Evolutionary conservation across 495 filamentous ascomycete genomes (phyloP), one percentile per base, ranked within the genome.

Genomic region (Aspergillus biplanus): DNA sequence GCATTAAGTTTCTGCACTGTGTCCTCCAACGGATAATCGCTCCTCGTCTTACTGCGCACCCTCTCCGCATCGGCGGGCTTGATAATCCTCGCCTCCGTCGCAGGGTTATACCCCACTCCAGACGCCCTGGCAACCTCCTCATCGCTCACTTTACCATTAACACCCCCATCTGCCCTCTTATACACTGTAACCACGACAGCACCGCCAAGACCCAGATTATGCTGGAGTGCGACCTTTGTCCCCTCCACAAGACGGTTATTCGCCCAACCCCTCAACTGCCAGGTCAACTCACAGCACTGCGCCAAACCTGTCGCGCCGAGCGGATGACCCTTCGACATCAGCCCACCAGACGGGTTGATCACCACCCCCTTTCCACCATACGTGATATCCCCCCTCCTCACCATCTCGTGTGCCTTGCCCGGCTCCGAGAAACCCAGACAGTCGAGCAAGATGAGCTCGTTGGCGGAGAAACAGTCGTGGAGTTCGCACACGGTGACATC

Each of bases 381-480:
- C 0, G 95, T 97, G 72, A 97, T 97, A 65, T 92, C 92, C 18
- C 93, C 93, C 9, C 74, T 78, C 9, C 94, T 85, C 31, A 97
- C 92, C 82, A 99, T 87, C 74, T 97, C 92, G 71, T 97, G 93
- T 0, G 95, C 95, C 74, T 93, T 93, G 0, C 94, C 95, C 0
- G 82, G 85, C 61, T 86, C 85, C 37, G 82, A 86, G 3, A 99
- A 82, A 6, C 92, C 93, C 4, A 99, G 81, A 0, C 89, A 92
- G 73, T 97, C 94, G 42, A 99, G 85, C 0, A 87, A 86, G 35
- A 93, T 83, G 84, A 99, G 88, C 79, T 97, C 93, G 71, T 99
- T 99, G 16, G 94, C 87, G 5, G 90, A 93, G 83, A 99, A 99
- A 77, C 95, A 99, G 74, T 99, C 95, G 75, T 99, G 95, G 52